Evolutionary conservation across 1,284 basidiomycete genomes (phyloP).

Genomic region (Inonotus obliquus): DNA sequence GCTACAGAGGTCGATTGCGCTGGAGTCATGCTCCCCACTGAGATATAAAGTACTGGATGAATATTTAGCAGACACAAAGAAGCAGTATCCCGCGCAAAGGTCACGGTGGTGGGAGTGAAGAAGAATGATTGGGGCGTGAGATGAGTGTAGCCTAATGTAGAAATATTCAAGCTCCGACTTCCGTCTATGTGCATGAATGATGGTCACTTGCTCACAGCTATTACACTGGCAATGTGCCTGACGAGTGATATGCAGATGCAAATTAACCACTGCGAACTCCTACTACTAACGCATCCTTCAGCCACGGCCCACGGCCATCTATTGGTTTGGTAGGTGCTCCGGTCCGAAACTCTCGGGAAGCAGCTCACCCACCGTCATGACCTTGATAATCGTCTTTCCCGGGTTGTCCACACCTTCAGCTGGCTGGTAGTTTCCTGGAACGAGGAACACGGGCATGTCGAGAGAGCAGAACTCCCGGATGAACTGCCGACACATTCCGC

Average conservation of each 20-base stretch:
- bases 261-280: no score
- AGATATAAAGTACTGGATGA: neutral
- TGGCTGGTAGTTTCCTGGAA: slow-evolving; percentile 58
- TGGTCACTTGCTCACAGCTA: neutral
- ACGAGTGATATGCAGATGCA: no score
- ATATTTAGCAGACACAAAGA: neutral
- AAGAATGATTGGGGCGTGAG: neutral
- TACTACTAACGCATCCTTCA: no score
- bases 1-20: neutral
- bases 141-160: neutral
- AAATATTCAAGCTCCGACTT: neutral
- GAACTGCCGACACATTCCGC: slow-evolving; percentile 90
- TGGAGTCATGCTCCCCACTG: neutral
- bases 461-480: slow-evolving; percentile 84
- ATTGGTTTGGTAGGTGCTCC: slow-evolving; percentile 48
- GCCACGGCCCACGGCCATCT: no score
- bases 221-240: no score
- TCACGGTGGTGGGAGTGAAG: neutral
- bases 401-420: slow-evolving; percentile 34
- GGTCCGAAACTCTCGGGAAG: slow-evolving; percentile 90
- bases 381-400: slow-evolving; percentile 45
- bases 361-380: slow-evolving; percentile 70
- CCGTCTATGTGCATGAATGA: no score
- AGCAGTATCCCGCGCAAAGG: no score
- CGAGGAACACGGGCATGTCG: slow-evolving; percentile 74